Percentiles rank a stretch among this genome's conserved stretches.
Conservation (phyloP, 805 yeast species). For the Suhomyces pyralidae region DNA sequence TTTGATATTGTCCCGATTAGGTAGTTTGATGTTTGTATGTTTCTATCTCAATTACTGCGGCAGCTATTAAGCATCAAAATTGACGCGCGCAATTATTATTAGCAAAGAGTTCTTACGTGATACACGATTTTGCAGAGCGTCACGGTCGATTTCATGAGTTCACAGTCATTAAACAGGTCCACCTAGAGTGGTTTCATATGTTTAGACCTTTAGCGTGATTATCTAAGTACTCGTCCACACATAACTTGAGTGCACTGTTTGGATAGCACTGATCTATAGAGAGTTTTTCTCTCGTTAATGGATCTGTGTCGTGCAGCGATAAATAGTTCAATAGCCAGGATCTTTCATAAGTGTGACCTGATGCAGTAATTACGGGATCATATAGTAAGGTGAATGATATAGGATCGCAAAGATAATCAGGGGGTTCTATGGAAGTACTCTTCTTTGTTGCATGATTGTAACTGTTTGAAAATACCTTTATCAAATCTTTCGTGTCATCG, state of each 20-base stretch:
- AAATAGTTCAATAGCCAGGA: conserved; percentile 36
- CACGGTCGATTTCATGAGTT: not conserved
- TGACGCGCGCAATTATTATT: not conserved
- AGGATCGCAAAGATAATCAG: conserved; percentile 39
- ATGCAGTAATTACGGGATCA: conserved; percentile 45
- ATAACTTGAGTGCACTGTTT: conserved; percentile 7
- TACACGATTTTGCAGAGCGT: not conserved
- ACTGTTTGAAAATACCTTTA: conserved; percentile 6
- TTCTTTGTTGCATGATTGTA: conserved; percentile 1
- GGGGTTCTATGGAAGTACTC: conserved; percentile 12
- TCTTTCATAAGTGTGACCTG: conserved; percentile 43
- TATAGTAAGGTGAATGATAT: conserved; percentile 37
- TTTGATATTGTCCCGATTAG: conserved; percentile 19
- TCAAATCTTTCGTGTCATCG: conserved; percentile 7
- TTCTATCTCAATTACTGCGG: not conserved
- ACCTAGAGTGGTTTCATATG: not conserved
- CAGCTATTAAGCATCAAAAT: not conserved
- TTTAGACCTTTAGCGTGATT: not conserved
- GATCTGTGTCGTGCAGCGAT: conserved; percentile 33
- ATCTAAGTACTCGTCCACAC: conserved; percentile 11
- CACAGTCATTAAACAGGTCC: not conserved
- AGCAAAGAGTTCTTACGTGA: not conserved
- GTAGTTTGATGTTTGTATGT: conserved; percentile 8
- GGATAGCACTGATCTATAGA: conserved; percentile 10
- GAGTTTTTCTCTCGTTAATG: conserved; percentile 30